A percentile compares a stretch with the other conserved stretches of the same genome.
These are phyloP conservation scores for Vaccinium darrowii DNA, from an alignment of 148 eudicot species.

Conservation along the genomic window DNA sequence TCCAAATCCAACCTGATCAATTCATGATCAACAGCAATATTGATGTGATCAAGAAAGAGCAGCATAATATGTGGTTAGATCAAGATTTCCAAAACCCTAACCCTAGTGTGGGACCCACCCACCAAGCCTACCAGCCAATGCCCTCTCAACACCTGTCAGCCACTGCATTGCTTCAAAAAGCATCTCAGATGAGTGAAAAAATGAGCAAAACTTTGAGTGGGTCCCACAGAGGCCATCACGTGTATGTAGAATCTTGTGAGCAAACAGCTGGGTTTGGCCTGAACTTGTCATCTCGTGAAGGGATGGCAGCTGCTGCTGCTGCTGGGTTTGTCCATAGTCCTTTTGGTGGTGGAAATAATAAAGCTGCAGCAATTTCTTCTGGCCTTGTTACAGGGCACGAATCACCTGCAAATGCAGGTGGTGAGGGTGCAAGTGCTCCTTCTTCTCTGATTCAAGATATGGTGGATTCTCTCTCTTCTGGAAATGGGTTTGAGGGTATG, in stretches of 20 bases:
- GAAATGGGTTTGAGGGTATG: constrained; percentile 44
- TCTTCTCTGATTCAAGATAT: constrained; percentile 52
- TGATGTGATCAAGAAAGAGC: constrained; percentile 39
- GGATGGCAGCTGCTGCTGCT: constrained; percentile 17
- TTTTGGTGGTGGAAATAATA: constrained; percentile 32
- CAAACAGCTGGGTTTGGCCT: constrained; percentile 55
- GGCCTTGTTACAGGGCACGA: background rate
- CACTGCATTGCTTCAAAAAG: constrained; percentile 86
- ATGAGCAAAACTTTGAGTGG: constrained; percentile 37
- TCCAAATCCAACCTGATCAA: constrained; percentile 30
- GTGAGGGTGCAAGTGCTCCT: constrained; percentile 17
- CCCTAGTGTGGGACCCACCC: constrained; percentile 46
- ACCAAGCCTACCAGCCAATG: constrained; percentile 31
- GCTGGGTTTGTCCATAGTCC: constrained; percentile 34
- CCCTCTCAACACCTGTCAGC: constrained; percentile 68
- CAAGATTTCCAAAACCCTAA: constrained; percentile 46
- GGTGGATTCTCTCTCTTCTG: constrained; percentile 54
- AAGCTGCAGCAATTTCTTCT: constrained; percentile 27
- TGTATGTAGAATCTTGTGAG: constrained; percentile 34
- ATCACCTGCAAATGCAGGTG: constrained; percentile 12
- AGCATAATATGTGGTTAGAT: constrained; percentile 55
- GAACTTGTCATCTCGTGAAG: constrained; percentile 67
- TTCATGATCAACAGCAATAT: constrained; percentile 17
- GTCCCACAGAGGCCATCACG: constrained; percentile 50
- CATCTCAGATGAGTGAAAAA: constrained; percentile 81